Base-by-base conservation (phyloP, 768 basidiomycete genomes). In the Lentinus tigrinus region DNA sequence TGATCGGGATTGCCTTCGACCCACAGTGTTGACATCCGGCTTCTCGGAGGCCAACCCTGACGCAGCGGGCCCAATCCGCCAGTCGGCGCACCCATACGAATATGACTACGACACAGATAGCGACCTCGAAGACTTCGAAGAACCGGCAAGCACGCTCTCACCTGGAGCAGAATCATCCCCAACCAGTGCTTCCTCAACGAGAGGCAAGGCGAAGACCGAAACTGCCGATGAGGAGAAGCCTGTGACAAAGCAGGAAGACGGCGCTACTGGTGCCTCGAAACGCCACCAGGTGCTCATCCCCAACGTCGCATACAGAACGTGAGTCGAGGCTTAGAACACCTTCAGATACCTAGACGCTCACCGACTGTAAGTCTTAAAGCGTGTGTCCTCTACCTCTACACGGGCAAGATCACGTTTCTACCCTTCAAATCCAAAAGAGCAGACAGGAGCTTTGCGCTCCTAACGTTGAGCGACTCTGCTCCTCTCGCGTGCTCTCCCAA, bases 311-410 rank as follows among this genome's bases (percentile, higher is more conserved):
- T 54, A 58, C 38, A 52, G 47, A 13, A 68, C 67, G 67, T 68
- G 28, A 49, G 66, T 37, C 23, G 10, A 79, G 78, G 16, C 74
- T 73, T 72, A 74, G 72, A 52, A 69, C 74, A n/a, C n/a, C n/a
- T n/a, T n/a, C n/a, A n/a, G n/a, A n/a, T n/a, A n/a, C n/a, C n/a
- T n/a, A n/a, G n/a, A n/a, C n/a, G n/a, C n/a, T n/a, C n/a, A n/a
- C n/a, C n/a, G n/a, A n/a, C n/a, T n/a, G n/a, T n/a, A n/a, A 79
- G 78, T 17, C 74, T 73, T 72, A 74, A 72, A 52, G 70, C 74
- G 1, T 64, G 77, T 14, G 19, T 79, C 7, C 74, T 73, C 48
- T 78, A 75, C 55, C 67, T 79, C 3, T 77, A 77, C 54, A 77
- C 75, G 1, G 61, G 64, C 19, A 68, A 72, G 27, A 42, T 73